Evolutionary conservation across 495 filamentous ascomycete species (phyloP).

Genomic region (Xylaria sp.): DNA sequence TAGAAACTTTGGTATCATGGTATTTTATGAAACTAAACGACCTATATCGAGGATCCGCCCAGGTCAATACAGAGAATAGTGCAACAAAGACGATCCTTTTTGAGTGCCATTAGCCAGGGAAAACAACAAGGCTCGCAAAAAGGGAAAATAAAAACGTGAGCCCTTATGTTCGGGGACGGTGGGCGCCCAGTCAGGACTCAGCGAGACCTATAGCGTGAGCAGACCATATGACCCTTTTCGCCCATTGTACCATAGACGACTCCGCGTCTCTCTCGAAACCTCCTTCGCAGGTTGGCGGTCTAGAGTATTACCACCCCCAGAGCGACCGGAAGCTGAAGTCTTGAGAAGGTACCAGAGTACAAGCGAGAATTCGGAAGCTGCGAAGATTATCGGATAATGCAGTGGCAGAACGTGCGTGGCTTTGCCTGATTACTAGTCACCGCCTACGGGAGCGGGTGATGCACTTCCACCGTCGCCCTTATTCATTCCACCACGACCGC

Average conservation of each 20-base stretch:
- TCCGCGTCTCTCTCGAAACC: slow-evolving; percentile 31
- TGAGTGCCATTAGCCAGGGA: slow-evolving; percentile 29
- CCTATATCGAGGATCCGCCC: slow-evolving; percentile 34
- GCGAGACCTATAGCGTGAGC: slow-evolving; percentile 15
- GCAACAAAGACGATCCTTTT: slow-evolving; percentile 33
- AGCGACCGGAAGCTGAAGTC: slow-evolving; percentile 40
- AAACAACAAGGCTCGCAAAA: slow-evolving; percentile 21
- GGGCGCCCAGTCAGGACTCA: slow-evolving; percentile 17
- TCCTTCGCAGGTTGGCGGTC: slow-evolving; percentile 38
- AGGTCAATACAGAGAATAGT: slow-evolving; percentile 32
- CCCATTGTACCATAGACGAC: slow-evolving; percentile 26
- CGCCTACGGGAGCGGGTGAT: slow-evolving; percentile 58
- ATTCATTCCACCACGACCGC: slow-evolving; percentile 66
- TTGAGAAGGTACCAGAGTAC: slow-evolving; percentile 35
- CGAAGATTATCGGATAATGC: slow-evolving; percentile 43
- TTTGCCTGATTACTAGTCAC: slow-evolving; percentile 47
- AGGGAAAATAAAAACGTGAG: slow-evolving; percentile 23
- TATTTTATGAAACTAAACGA: slow-evolving; percentile 36
- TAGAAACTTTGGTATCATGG: slow-evolving; percentile 26
- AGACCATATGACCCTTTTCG: slow-evolving; percentile 22
- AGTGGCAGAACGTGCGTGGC: slow-evolving; percentile 29
- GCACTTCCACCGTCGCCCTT: slow-evolving; percentile 60
- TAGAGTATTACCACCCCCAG: slow-evolving; percentile 36
- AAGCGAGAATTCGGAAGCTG: slow-evolving; percentile 35
- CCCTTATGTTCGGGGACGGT: slow-evolving; percentile 15